Base-by-base conservation (phyloP, 1,139 yeast species). In the Ogataea hybrid region DNA sequence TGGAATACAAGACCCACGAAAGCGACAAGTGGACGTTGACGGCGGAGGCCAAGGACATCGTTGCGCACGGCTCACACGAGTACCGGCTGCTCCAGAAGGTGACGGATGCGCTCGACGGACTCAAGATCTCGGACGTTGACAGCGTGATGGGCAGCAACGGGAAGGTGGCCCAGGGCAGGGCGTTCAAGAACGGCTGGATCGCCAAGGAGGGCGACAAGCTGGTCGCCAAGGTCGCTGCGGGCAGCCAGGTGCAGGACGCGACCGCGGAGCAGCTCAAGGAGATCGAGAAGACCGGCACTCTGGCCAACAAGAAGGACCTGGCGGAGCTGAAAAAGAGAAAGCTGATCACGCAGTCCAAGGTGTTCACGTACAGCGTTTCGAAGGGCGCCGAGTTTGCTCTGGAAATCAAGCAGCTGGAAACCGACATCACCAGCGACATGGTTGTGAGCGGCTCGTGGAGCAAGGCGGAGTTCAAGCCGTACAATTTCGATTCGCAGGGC, bases 121-220 rank as follows among this genome's bases (percentile, higher is more conserved):
- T 92, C 58, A 85, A 86, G 59, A 82, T 92, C 53, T 64, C 84
- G 18, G 97, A 92, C 46, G 95, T 92, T 45, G 78, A 79, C 53
- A 64, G 79, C 46, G 78, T 83, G 51, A 72, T 90, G 65, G 97
- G 97, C 39, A 69, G 81, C 38, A 77, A 80, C 49, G 97, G 97
- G 46, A 82, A 84, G 57, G 76, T 90, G 50, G 99, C 98, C 47
- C 98, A 92, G 69, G 96, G 95, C 57, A 84, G 90, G 59, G 98
- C 97, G n/a, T 92, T 92, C 76, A 92, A 89, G 68, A 90, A 90
- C 65, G 95, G 95, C 38, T 92, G 99, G 99, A 81, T 92, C 58
- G 70, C 78, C 53, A 92, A 92, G 65, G 85, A 84, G 50, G 95
- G 94, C 41, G 95, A 86, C 55, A 67, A 73, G 59, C 74, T 92